These are phyloP conservation scores for Colletotrichum endophyticum DNA, from an alignment of 2,329 filamentous ascomycete genomes.

Conservation along the genomic window DNA sequence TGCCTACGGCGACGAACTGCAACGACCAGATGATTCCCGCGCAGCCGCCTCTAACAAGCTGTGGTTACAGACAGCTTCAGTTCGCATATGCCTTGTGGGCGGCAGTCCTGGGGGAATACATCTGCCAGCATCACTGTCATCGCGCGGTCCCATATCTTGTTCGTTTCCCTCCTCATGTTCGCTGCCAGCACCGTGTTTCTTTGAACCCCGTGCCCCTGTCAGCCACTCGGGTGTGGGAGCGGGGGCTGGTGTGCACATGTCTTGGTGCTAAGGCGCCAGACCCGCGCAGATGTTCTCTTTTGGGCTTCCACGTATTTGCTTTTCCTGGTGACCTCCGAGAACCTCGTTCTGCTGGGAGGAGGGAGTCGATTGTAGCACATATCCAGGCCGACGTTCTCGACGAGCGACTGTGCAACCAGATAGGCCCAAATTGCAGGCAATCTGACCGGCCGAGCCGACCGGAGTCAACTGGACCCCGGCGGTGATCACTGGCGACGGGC, in stretches of 20 bases:
- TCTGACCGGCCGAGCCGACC: background rate
- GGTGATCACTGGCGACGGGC: conserved; percentile 1
- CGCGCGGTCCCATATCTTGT: background rate
- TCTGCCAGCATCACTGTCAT: background rate
- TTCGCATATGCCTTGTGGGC: background rate
- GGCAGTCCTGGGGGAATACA: background rate
- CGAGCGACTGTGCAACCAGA: background rate
- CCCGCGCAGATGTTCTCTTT: background rate
- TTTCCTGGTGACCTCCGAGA: background rate
- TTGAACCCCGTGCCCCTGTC: background rate
- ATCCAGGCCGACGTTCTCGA: background rate
- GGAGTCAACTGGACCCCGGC: background rate
- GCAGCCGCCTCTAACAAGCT: background rate
- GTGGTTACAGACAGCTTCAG: background rate
- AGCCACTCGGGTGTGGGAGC: background rate
- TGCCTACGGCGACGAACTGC: background rate
- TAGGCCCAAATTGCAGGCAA: background rate
- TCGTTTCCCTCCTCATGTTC: background rate
- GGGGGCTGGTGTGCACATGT: background rate
- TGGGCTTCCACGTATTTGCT: background rate
- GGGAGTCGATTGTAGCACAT: background rate
- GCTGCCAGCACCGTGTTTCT: background rate
- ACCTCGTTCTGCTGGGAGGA: background rate
- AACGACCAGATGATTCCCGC: background rate
- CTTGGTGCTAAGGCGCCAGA: background rate